Evolutionary conservation across 192 early-diverging fungal genomes (phyloP), one percentile per base, ranked within the genome.

Genomic region (Dimargaris cristalligena): DNA sequence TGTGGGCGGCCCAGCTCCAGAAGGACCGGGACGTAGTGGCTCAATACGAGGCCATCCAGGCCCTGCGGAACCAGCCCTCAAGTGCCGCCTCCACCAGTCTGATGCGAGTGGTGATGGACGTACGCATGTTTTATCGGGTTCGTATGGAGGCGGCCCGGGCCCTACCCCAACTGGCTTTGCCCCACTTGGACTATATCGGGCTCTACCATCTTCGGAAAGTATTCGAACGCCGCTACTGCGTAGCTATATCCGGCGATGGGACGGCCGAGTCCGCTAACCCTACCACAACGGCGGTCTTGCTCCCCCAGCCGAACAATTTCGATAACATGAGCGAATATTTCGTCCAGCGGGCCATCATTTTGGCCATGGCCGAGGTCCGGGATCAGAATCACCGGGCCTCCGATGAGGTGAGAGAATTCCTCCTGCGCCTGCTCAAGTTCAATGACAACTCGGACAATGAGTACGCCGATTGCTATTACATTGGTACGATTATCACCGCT

Each of bases 371-470:
- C 3, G 76, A 80, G 26, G 74, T 83, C 44, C 71, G 90, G 35
- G 78, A 87, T 58, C 59, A 72, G 9, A 63, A 78, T 57, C 83
- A 79, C 25, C 70, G 79, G 45, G 75, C 84, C 1, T 87, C 85
- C 8, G 47, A 68, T 20, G 71, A 72, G 9, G 77, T 82, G 4
- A 78, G 87, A 0, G 62, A 76, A 10, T 74, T 90, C 30, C 59
- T 99, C 32, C 59, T 92, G 54, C 78, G 83, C 30, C 69, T 92
- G n/a, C 72, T 96, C 52, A 71, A 79, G 44, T 90, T 84, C 70
- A 99, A 99, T 68, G 92, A 96, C 69, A 99, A 96, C 63, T 83
- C 85, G 47, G 82, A 83, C 49, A 97, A 94, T 65, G 67, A 78
- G 71, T 91, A 80, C 46, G 81, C 89, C 1, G 92, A 94, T 58